phyloP scores from a whole-genome alignment of 2,329 filamentous ascomycete genomes.

The Emergomyces orientalis region DNA sequence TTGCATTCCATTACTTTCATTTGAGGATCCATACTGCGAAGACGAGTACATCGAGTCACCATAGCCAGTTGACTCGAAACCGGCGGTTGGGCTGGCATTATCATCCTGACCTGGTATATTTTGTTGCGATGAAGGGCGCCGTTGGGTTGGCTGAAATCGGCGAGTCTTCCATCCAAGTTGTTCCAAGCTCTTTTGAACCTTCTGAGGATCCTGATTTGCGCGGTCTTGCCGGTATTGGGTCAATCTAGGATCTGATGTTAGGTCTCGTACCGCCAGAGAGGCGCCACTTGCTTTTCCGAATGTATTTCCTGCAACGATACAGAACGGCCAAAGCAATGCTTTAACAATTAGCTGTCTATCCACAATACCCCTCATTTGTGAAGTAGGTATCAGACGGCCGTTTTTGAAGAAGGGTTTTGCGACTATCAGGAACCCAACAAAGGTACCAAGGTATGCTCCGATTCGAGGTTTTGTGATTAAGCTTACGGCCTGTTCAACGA shows the following conservation, averaged over 20 bases:
- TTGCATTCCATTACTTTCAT: neutral
- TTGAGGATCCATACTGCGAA: neutral
- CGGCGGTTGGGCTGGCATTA: conserved; percentile 10
- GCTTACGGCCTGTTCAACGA: conserved; percentile 19
- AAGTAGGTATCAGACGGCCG: neutral
- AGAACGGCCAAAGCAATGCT: neutral
- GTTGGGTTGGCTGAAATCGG: neutral
- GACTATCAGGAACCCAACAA: conserved; percentile 13
- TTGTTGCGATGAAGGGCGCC: neutral
- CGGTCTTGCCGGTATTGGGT: conserved; percentile 4
- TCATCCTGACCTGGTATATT: conserved; percentile 6
- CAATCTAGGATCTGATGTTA: conserved; percentile 8
- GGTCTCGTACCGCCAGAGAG: neutral
- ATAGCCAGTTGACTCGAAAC: neutral
- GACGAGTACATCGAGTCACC: conserved; percentile 7
- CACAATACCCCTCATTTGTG: neutral
- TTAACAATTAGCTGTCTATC: neutral
- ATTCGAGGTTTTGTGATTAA: conserved; percentile 18
- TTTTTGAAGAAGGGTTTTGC: neutral
- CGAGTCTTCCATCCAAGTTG: neutral
- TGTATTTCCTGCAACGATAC: neutral
- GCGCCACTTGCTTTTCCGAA: neutral
- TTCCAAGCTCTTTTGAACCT: conserved; percentile 5
- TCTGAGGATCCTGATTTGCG: conserved; percentile 1
- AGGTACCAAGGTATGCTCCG: conserved; percentile 11